These are phyloP conservation scores for Vanderwaltozyma yarrowii DNA, from an alignment of 805 yeast species.

Conservation along the genomic window DNA sequence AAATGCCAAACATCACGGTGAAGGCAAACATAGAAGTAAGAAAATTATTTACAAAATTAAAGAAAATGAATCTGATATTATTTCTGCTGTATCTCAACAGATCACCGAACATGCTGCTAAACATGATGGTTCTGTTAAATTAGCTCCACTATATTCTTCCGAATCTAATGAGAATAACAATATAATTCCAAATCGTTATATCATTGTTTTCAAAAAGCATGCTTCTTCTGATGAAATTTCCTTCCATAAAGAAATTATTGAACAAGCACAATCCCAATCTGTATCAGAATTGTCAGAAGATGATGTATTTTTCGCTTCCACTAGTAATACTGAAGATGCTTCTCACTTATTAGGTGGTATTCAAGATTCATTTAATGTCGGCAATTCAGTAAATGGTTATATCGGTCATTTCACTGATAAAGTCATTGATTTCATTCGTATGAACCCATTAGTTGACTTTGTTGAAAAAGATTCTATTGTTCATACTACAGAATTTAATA, in stretches of 20 bases:
- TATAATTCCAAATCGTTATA: conserved; percentile 40
- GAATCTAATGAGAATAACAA: not conserved
- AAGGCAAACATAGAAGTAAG: not conserved
- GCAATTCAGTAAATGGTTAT: conserved; percentile 58
- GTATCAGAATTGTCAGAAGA: too few species aligned
- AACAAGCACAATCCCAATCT: conserved; percentile 31
- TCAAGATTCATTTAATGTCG: conserved; percentile 40
- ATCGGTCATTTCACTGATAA: conserved; percentile 73
- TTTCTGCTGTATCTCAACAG: not conserved
- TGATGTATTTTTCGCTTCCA: too few species aligned
- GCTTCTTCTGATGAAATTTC: conserved; percentile 42
- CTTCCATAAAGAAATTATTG: conserved; percentile 62
- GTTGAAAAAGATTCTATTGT: conserved; percentile 73
- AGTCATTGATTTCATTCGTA: conserved; percentile 63
- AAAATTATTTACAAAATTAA: not conserved
- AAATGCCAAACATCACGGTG: not conserved
- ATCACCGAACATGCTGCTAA: not conserved
- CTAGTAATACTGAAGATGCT: too few species aligned
- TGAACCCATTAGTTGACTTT: conserved; percentile 52
- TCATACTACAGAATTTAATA: conserved; percentile 47
- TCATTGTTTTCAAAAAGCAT: conserved; percentile 70
- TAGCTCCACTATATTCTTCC: not conserved
- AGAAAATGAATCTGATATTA: not conserved
- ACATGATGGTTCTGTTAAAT: not conserved
- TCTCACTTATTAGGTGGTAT: not conserved